Evolutionary conservation across 2,329 filamentous ascomycete species (phyloP), one percentile per base, ranked within the genome.

Genomic region (Diaporthe caulivora): DNA sequence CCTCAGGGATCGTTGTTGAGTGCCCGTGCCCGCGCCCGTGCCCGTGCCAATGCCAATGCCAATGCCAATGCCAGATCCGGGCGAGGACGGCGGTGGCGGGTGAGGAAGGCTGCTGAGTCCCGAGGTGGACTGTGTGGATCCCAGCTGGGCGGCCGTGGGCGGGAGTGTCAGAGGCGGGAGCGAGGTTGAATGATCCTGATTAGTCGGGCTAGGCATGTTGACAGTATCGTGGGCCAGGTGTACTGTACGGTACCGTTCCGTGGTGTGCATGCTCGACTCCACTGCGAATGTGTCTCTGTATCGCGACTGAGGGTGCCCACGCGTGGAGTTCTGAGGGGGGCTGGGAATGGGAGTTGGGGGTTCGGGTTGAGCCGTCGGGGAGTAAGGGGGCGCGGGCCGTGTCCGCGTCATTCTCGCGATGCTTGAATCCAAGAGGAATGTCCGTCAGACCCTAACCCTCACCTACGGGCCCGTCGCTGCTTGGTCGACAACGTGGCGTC

Each of bases 1-100:
- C 77, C 93, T 90, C 74, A 95, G 86, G 60, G 90, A 88, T 78
- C 93, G 90, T 80, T 92, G 90, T 34, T 90, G 18, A 31, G 68
- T 18, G 11, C 40, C 54, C 42, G 54, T 26, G 70, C 47, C 49
- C 7, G 17, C 34, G 57, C 70, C 70, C 54, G 31, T 10, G 47
- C 26, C 40, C 24, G 21, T 29, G 51, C 29, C 55, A 62, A 44
- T 18, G 6, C 40, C 54, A 53, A 34, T 26, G 70, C 34, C 49
- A 15, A 21, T 34, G 47, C 57, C 70, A 55, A 17, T n/a, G 47
- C 26, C 29, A 70, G 55, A 47, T 75, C 91, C 88, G 55, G 92
- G 91, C 37, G 91, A 92, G 31, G 90, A 87, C 75, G 91, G 87
- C 62, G 87, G 81, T 78, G 89, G 86, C 70, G 89, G 83, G 84